Evolutionary conservation across 1,284 basidiomycete genomes (phyloP).

Genomic region (Cutaneotrichosporon sp.): DNA sequence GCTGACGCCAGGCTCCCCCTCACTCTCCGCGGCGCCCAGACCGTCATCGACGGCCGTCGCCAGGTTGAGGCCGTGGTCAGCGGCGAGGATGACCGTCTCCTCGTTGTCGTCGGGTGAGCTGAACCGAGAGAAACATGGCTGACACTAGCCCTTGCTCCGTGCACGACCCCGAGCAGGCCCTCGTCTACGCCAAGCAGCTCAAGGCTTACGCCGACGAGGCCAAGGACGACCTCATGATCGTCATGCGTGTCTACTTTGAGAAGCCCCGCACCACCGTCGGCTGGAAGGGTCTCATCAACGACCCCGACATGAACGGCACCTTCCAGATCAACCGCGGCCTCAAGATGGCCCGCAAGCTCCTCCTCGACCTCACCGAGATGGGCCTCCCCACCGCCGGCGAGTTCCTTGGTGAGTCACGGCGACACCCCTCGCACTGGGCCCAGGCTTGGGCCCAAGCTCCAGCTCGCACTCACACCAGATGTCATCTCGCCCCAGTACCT

Average conservation of each 20-base stretch:
- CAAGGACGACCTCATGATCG: constrained; percentile 84
- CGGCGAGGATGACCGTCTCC: constrained; percentile 82
- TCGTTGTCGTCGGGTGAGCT: constrained; percentile 81
- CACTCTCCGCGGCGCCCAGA: constrained; percentile 51
- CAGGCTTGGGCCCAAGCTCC: constrained; percentile 59
- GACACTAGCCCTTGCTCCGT: constrained; percentile 81
- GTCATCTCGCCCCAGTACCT: constrained; percentile 79
- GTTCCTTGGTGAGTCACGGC: constrained; percentile 65
- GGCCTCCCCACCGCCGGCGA: constrained; percentile 94
- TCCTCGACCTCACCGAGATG: constrained; percentile 82
- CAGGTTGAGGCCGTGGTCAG: constrained; percentile 75
- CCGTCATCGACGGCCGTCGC: constrained; percentile 80
- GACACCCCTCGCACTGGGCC: constrained; percentile 46
- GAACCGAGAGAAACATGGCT: constrained; percentile 5
- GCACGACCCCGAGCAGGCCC: constrained; percentile 78
- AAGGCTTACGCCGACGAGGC: constrained; percentile 76
- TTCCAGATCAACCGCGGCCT: constrained; percentile 98
- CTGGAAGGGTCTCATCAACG: constrained; percentile 67
- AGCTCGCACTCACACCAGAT: constrained; percentile 49
- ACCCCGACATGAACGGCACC: constrained; percentile 83
- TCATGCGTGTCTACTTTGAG: constrained; percentile 97
- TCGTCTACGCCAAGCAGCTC: constrained; percentile 79
- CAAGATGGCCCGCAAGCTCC: constrained; percentile 78
- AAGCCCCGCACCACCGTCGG: constrained; percentile 87
- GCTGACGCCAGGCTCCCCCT: constrained; percentile 43